A percentile compares a stretch with the other conserved stretches of the same genome.
Evolutionary conservation across 1,284 basidiomycete species (phyloP).

Genomic region (Phellinidium pouzarii): DNA sequence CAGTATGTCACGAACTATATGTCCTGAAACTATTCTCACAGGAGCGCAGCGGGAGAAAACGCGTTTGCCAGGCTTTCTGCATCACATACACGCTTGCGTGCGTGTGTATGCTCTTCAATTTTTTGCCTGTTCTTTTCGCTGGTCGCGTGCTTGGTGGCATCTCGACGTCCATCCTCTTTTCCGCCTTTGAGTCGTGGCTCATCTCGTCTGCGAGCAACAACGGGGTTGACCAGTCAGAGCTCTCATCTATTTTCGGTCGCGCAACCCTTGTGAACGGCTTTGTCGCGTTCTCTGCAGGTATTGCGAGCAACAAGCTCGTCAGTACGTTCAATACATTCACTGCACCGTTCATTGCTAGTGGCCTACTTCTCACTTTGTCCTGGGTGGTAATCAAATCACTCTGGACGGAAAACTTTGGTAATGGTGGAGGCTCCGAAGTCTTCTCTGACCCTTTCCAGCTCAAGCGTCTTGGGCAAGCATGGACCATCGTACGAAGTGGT

Average conservation of each 20-base stretch:
- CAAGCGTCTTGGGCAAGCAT: conserved; percentile 48
- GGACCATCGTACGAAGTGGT: conserved; percentile 52
- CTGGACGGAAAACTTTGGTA: conserved; percentile 68
- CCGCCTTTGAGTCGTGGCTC: conserved; percentile 70
- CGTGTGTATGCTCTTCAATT: conserved; percentile 47
- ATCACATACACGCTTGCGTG: conserved; percentile 56
- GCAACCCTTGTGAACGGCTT: conserved; percentile 68
- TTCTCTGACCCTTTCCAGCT: conserved; percentile 43
- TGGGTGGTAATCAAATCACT: conserved; percentile 49
- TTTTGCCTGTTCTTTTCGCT: conserved; percentile 49
- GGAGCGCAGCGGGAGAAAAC: conserved; percentile 51
- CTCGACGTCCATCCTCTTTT: conserved; percentile 69
- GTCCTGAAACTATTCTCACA: not conserved
- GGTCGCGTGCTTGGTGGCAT: conserved; percentile 62
- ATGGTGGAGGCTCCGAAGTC: conserved; percentile 29
- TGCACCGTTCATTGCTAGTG: conserved; percentile 62
- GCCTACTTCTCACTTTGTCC: conserved; percentile 42
- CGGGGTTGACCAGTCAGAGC: conserved; percentile 46
- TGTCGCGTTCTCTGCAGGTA: conserved; percentile 58
- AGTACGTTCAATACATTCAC: conserved; percentile 34
- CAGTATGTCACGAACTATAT: conserved; percentile 40
- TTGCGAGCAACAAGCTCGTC: conserved; percentile 41
- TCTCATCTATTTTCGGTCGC: conserved; percentile 64
- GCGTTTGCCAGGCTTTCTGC: conserved; percentile 61
- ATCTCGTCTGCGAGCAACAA: conserved; percentile 50